Evolutionary conservation across 495 filamentous ascomycete genomes (phyloP), one percentile per base, ranked within the genome.

Genomic region (Barbatosphaeria neglecta): DNA sequence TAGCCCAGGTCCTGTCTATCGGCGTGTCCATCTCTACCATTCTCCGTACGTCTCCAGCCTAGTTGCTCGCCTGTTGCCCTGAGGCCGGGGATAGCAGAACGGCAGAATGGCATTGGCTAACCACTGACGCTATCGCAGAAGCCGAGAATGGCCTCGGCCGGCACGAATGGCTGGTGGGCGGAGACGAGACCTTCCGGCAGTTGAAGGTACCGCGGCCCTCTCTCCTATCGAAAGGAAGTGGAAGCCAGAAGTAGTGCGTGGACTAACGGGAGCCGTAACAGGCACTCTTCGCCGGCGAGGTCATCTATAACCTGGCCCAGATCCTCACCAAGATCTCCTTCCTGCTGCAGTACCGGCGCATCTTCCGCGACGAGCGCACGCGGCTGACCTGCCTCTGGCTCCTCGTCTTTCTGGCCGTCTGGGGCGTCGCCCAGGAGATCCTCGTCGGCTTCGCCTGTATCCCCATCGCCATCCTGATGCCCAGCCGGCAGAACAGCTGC

Each of bases 301-400:
- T 48, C 15, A 54, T 47, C 31, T 62, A 57, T 46, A 51, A 54
- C 47, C 48, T 62, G 11, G 43, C 49, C n/a, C 54, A 59, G 9
- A 46, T 55, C 20, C 50, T 55, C 49, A 59, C 56, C 47, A 59
- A 60, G 37, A 43, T 60, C 31, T 59, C 50, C 28, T 52, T 61
- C 41, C 38, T 52, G 7, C 40, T 56, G 4, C 48, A 59, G 3
- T 60, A 62, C 52, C 46, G 59, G 38, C 51, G 59, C 44, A 53
- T 60, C 44, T 54, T 57, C 22, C 31, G 39, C 33, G 52, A 55
- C 43, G 54, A 55, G 20, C 50, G 53, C 46, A 48, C 52, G 6
- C 44, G 54, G 17, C 47, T 49, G 23, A 46, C 43, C 33, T 53
- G 50, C 31, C 40, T 37, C 23, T 48, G 52, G 43, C 45, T 59